Conservation (phyloP, 2,329 filamentous ascomycete genomes). For the Colletotrichum somersetense region DNA sequence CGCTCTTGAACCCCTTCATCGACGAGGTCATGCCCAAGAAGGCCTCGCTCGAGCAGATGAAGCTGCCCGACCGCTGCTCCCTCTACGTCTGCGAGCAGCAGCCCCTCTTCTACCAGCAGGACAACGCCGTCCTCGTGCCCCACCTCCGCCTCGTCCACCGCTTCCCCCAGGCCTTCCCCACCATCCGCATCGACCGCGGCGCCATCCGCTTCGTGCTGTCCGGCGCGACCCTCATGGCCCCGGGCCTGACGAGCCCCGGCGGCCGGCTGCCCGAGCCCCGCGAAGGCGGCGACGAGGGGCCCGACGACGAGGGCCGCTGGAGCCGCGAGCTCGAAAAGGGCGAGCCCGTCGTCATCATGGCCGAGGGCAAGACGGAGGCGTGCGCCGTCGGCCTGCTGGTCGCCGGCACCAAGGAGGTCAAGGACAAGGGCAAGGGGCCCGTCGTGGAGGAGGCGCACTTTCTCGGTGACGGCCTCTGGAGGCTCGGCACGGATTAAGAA, state of each 20-base stretch:
- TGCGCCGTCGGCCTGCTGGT: constrained; percentile 89
- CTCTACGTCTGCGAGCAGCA: constrained; percentile 85
- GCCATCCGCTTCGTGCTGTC: constrained; percentile 96
- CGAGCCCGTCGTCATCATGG: constrained; percentile 87
- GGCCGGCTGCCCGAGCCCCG: constrained; percentile 77
- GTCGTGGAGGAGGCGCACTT: constrained; percentile 96
- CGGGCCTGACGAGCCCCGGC: constrained; percentile 86
- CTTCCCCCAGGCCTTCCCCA: constrained; percentile 87
- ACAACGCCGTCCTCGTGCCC: constrained; percentile 80
- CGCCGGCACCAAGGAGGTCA: constrained; percentile 90
- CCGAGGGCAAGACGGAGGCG: constrained; percentile 93
- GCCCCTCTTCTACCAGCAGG: constrained; percentile 93
- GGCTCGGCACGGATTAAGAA: constrained; percentile 65
- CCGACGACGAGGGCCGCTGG: constrained; percentile 67
- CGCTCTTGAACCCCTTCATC: constrained; percentile 86
- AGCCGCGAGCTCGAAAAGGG: constrained; percentile 80
- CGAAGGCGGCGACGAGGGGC: constrained; percentile 57
- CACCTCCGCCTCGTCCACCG: constrained; percentile 91
- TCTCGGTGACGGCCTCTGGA: constrained; percentile 95
- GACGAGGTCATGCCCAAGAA: constrained; percentile 98
- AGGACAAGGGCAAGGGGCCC: constrained; percentile 92
- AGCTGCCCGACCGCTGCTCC: constrained; percentile 89
- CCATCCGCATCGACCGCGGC: constrained; percentile 90
- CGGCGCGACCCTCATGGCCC: constrained; percentile 95
- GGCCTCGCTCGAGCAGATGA: constrained; percentile 88